Percentiles rank a stretch among this genome's conserved stretches.
phyloP scores from a whole-genome alignment of 805 yeast species.

The Danielia oregonensis region DNA sequence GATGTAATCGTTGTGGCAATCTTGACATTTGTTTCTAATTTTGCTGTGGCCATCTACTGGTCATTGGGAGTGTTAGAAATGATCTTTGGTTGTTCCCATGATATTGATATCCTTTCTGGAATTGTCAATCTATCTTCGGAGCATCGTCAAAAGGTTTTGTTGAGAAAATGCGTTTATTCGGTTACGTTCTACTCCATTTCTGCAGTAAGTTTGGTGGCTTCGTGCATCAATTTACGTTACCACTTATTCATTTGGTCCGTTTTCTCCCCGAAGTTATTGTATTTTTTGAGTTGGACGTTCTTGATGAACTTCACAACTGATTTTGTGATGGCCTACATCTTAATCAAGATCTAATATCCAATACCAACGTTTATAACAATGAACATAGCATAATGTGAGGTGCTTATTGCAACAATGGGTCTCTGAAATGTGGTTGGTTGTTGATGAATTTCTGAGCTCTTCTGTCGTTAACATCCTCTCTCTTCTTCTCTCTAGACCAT shows the following conservation, averaged over 20 bases:
- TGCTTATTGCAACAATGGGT: slow-evolving; percentile 33
- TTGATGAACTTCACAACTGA: slow-evolving; percentile 41
- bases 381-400: too few species aligned
- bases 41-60: slow-evolving; percentile 86
- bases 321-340: slow-evolving; percentile 5
- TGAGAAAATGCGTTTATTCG: slow-evolving; percentile 25
- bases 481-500: slow-evolving; percentile 53
- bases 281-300: slow-evolving; percentile 71
- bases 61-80: slow-evolving; percentile 44
- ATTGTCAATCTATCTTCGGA: slow-evolving; percentile 8
- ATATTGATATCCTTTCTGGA: slow-evolving; percentile 9
- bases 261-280: slow-evolving; percentile 87
- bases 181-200: slow-evolving; percentile 57
- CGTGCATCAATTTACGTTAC: slow-evolving; percentile 73
- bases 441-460: slow-evolving; percentile 69
- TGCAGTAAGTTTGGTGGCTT: slow-evolving; percentile 54
- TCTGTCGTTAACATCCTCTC: slow-evolving; percentile 49
- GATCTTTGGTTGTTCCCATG: slow-evolving; percentile 25
- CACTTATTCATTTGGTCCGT: slow-evolving; percentile 98
- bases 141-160: slow-evolving; percentile 6
- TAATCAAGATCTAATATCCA: too few species aligned
- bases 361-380: too few species aligned
- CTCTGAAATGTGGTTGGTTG: slow-evolving; percentile 69
- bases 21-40: slow-evolving; percentile 78
- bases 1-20: slow-evolving; percentile 69